These are phyloP conservation scores for Blastocystis sp. DNA, from an alignment of 352 stramenopile genomes.

Conservation along the genomic window DNA sequence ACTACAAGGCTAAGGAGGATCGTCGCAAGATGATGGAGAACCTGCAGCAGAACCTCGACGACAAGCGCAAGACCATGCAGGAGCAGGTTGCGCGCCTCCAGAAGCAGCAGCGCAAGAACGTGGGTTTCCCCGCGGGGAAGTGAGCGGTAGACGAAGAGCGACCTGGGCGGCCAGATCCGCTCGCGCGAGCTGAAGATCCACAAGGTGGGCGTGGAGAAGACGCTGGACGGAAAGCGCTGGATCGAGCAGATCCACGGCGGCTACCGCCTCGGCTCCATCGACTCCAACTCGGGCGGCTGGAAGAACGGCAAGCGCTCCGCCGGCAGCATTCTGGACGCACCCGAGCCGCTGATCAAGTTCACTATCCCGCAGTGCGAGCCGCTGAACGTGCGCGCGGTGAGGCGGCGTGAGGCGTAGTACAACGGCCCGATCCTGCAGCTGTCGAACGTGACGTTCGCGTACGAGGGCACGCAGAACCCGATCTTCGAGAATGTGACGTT, in stretches of 20 bases:
- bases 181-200: slow-evolving; percentile 63
- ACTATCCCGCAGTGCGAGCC: slow-evolving; percentile 22
- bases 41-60: slow-evolving; percentile 71
- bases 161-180: slow-evolving; percentile 45
- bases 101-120: slow-evolving; percentile 77
- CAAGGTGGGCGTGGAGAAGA: slow-evolving; percentile 67
- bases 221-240: slow-evolving; percentile 65
- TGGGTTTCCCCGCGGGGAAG: neutral
- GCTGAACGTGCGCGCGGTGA: neutral
- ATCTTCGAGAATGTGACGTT: slow-evolving; percentile 90
- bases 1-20: slow-evolving; percentile 88
- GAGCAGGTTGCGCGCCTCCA: slow-evolving; percentile 77
- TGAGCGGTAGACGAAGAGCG: slow-evolving; percentile 47
- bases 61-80: slow-evolving; percentile 61
- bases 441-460: slow-evolving; percentile 71
- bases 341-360: slow-evolving; percentile 70
- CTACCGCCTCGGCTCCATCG: slow-evolving; percentile 54
- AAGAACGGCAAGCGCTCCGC: slow-evolving; percentile 60
- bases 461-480: slow-evolving; percentile 68
- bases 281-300: slow-evolving; percentile 61
- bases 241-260: slow-evolving; percentile 46
- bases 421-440: slow-evolving; percentile 70
- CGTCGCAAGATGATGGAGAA: slow-evolving; percentile 81
- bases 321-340: slow-evolving; percentile 59
- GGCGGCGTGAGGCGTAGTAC: slow-evolving; percentile 16